Evolutionary conservation across 2,329 filamentous ascomycete species (phyloP).

Genomic region (Penicillium sumatraense): DNA sequence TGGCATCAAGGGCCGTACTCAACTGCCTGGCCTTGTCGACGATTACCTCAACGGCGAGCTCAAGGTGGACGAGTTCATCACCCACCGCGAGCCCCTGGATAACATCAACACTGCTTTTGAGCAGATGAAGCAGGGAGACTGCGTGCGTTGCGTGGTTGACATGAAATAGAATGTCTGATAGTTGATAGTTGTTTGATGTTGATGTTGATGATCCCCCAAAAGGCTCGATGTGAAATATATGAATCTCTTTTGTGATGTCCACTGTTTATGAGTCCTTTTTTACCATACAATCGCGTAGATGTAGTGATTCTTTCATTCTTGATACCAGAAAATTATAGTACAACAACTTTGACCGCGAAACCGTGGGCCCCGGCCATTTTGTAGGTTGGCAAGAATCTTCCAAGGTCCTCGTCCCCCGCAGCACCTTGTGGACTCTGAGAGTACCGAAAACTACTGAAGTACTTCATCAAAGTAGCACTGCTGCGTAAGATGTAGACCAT

Average conservation of each 20-base stretch:
- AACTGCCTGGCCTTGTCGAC: conserved; percentile 82
- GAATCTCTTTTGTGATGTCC: conserved; percentile 21
- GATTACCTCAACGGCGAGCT: conserved; percentile 89
- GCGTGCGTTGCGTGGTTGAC: conserved; percentile 90
- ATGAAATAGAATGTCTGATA: conserved; percentile 46
- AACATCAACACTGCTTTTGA: conserved; percentile 91
- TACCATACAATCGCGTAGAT: no score
- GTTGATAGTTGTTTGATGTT: conserved; percentile 3
- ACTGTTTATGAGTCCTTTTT: neutral
- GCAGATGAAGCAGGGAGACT: conserved; percentile 94
- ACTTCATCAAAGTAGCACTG: no score
- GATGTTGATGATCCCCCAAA: conserved; percentile 16
- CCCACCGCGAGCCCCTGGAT: conserved; percentile 80
- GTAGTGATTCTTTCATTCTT: no score
- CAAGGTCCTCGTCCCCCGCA: conserved; percentile 29
- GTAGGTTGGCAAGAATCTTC: conserved; percentile 8
- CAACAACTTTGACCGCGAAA: neutral
- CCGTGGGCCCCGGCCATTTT: conserved; percentile 1
- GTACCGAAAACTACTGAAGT: no score
- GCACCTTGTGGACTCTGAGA: conserved; percentile 25
- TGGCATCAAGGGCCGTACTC: conserved; percentile 94
- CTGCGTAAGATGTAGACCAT: no score
- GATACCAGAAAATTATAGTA: no score
- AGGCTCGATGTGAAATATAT: conserved; percentile 29
- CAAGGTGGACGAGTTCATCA: conserved; percentile 99